These are phyloP conservation scores for Macrotyloma uniflorum DNA, from an alignment of 306 rosid species.

Conservation along the genomic window DNA sequence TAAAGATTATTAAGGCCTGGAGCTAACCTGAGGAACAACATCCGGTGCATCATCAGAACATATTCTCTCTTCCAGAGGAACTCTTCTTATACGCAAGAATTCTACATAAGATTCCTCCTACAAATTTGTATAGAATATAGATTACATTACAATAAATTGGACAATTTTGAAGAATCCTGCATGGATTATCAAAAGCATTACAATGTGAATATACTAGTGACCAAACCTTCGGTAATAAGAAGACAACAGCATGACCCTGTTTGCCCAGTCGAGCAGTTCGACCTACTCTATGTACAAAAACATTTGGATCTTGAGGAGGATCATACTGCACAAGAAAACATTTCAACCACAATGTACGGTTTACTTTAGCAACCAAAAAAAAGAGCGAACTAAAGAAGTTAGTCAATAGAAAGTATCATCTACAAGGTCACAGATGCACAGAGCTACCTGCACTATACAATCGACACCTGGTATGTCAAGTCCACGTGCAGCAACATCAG, in stretches of 20 bases:
- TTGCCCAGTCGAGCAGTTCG: constrained; percentile 96
- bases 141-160: constrained; percentile 17
- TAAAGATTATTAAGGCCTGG: constrained; percentile 3
- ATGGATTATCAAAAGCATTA: constrained; percentile 6
- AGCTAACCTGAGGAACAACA: constrained; percentile 74
- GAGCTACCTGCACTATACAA: constrained; percentile 87
- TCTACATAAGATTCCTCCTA: constrained; percentile 94
- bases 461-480: constrained; percentile 97
- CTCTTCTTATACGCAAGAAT: constrained; percentile 69
- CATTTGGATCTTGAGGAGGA: constrained; percentile 97
- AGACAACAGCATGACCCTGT: constrained; percentile 85
- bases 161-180: background rate
- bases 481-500: constrained; percentile 98
- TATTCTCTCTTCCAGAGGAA: constrained; percentile 71
- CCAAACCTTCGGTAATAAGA: constrained; percentile 86
- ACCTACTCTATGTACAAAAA: constrained; percentile 91
- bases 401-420: constrained; percentile 19
- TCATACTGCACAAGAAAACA: constrained; percentile 69
- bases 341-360: background rate
- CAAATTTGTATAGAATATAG: background rate
- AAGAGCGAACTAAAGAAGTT: background rate
- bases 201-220: constrained; percentile 11
- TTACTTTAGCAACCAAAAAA: background rate
- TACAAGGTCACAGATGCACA: background rate
- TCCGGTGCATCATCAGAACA: constrained; percentile 65